Conservation (phyloP, 2,329 filamentous ascomycete species). For the Beauveria pseudobassiana region DNA sequence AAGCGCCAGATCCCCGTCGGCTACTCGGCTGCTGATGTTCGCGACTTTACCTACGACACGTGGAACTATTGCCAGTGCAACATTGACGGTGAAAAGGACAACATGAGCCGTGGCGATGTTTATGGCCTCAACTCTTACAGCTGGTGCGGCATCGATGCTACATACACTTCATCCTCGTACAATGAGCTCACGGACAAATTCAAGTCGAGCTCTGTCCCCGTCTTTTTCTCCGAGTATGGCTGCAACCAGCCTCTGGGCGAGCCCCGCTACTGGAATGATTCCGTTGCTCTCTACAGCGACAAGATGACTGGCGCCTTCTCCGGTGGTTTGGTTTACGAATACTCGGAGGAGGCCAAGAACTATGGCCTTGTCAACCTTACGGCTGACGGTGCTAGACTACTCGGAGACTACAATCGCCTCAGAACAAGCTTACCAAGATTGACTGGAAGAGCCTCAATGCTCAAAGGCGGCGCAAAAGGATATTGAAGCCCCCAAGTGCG, state of each 20-base stretch:
- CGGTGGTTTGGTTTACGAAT: conserved; percentile 78
- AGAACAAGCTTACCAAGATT: conserved; percentile 65
- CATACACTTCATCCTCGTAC: conserved; percentile 56
- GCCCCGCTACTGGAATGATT: conserved; percentile 72
- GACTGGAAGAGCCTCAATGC: conserved; percentile 62
- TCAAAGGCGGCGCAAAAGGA: conserved; percentile 46
- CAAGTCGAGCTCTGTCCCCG: conserved; percentile 56
- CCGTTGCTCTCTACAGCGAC: conserved; percentile 61
- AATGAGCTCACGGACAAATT: conserved; percentile 58
- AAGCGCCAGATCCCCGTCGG: conserved; percentile 66
- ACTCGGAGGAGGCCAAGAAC: conserved; percentile 61
- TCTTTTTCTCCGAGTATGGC: conserved; percentile 78
- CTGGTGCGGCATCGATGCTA: conserved; percentile 57
- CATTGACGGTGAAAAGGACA: conserved; percentile 41
- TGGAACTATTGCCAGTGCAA: conserved; percentile 71
- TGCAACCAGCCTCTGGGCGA: conserved; percentile 56
- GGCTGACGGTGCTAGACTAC: conserved; percentile 49
- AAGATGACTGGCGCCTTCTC: conserved; percentile 63
- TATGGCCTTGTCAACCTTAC: conserved; percentile 59
- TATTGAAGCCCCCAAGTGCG: conserved; percentile 54
- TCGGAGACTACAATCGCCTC: conserved; percentile 65
- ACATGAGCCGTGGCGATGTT: conserved; percentile 61
- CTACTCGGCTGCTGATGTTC: conserved; percentile 75
- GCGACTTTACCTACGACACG: conserved; percentile 62
- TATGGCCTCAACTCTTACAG: conserved; percentile 71